Base-by-base conservation (phyloP, 306 rosid genomes). In the Rubus idaeus region DNA sequence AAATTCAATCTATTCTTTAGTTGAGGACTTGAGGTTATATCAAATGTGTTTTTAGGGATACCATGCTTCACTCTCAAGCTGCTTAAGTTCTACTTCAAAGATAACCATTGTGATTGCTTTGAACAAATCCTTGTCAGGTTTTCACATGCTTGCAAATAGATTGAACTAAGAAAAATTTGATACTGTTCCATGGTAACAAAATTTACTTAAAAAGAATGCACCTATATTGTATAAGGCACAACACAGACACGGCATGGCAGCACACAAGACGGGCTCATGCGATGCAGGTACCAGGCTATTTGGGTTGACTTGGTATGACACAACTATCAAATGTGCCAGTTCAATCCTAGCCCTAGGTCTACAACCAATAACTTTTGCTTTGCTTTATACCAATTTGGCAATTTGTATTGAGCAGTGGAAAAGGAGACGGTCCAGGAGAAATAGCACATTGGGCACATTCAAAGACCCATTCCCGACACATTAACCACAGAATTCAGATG, bases 401-500 rank as follows among this genome's bases (percentile, higher is more conserved):
- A 65, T 17, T 4, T 45, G 35, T 64, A 40, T 18, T 39, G 13
- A 39, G 2, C 30, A 4, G 11, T 6, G 20, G 20, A 16, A 64
- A 39, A 5, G 35, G 10, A 49, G 13, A 10, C 8, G 49, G 7
- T 30, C 35, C 35, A 30, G 35, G 35, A 30, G 35, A 30, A 2
- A 30, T 1, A 30, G 35, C 35, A 30, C 35, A 30, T 30, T 30
- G 35, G 35, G 53, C 74, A 26, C 45, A 50, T 49, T 47, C 44
- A 23, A 26, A 58, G 42, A 26, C 18, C 68, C 68, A 63, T n/a
- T 26, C 68, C 44, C 13, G 20, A 62, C 56, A 6, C 9, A 39
- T 37, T 62, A 45, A 8, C 77, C 41, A 60, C 68, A 37, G 74
- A 30, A 53, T 73, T 91, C 89, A 92, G 62, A 79, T 52, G 65